Conservation (phyloP, 352 stramenopile species). For the Phytophthora chlamydospora region DNA sequence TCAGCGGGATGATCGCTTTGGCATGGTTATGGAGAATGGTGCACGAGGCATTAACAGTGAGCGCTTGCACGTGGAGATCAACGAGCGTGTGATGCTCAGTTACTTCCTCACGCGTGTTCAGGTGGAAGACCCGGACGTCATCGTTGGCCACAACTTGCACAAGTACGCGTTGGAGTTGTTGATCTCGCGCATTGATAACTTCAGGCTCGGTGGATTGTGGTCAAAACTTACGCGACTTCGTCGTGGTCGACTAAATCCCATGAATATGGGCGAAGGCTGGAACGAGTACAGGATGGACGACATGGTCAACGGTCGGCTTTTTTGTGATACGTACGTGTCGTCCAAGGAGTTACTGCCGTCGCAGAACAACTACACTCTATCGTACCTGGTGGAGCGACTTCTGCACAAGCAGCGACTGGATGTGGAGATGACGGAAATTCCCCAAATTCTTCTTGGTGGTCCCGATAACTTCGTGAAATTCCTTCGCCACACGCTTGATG, state of each 20-base stretch:
- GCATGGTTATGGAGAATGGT: constrained; percentile 45
- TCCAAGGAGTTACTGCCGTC: constrained; percentile 97
- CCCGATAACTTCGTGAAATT: constrained; percentile 93
- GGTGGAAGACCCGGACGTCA: constrained; percentile 97
- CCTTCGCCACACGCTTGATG: constrained; percentile 94
- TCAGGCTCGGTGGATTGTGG: constrained; percentile 88
- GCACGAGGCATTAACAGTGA: constrained; percentile 49
- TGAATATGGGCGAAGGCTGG: constrained; percentile 87
- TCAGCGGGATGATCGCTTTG: constrained; percentile 67
- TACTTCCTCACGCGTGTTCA: constrained; percentile 93
- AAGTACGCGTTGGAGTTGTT: constrained; percentile 99
- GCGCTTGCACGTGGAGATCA: constrained; percentile 74
- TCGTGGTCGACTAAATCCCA: constrained; percentile 72
- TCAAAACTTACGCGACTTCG: constrained; percentile 85
- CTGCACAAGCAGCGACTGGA: constrained; percentile 90
- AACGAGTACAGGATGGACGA: constrained; percentile 90
- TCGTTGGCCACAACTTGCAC: constrained; percentile 99
- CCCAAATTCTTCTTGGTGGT: constrained; percentile 90
- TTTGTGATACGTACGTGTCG: constrained; percentile 98
- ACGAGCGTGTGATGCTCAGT: constrained; percentile 86
- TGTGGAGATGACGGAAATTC: constrained; percentile 96
- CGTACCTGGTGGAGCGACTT: constrained; percentile 93
- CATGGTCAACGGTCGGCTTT: constrained; percentile 93
- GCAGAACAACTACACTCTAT: constrained; percentile 98
- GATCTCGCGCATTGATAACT: constrained; percentile 93